Conservation (phyloP, 2,329 filamentous ascomycete genomes). For the Paraphaeosphaeria minitans region DNA sequence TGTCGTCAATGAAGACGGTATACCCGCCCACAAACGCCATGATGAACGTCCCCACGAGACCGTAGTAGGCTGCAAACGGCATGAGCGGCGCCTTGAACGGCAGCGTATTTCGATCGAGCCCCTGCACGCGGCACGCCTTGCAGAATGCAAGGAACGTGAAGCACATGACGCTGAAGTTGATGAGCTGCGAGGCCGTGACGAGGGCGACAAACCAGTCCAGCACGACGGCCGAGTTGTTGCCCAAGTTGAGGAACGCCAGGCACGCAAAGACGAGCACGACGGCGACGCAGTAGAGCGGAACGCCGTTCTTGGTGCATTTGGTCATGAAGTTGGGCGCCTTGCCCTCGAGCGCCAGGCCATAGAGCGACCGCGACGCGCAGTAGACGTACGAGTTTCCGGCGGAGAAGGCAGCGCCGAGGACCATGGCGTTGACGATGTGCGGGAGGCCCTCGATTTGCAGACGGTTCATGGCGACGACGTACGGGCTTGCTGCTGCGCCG, state of each 20-base stretch:
- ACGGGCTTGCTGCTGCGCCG: slow-evolving; percentile 70
- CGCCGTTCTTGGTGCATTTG: slow-evolving; percentile 63
- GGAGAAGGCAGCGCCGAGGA: slow-evolving; percentile 61
- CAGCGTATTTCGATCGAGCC: slow-evolving; percentile 68
- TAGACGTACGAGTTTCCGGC: slow-evolving; percentile 63
- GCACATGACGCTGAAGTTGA: slow-evolving; percentile 60
- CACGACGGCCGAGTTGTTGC: slow-evolving; percentile 69
- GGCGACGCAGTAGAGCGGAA: slow-evolving; percentile 74
- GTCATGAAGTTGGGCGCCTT: slow-evolving; percentile 61
- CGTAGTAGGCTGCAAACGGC: slow-evolving; percentile 74
- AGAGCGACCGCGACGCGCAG: slow-evolving; percentile 60
- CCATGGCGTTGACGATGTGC: slow-evolving; percentile 64
- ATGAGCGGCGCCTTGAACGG: slow-evolving; percentile 73
- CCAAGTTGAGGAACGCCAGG: slow-evolving; percentile 76
- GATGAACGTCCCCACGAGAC: slow-evolving; percentile 65
- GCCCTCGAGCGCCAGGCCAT: slow-evolving; percentile 60
- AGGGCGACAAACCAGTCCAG: slow-evolving; percentile 76
- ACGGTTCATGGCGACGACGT: slow-evolving; percentile 65
- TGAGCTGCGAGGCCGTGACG: slow-evolving; percentile 70
- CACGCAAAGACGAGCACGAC: slow-evolving; percentile 71
- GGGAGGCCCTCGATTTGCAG: slow-evolving; percentile 61
- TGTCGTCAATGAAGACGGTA: slow-evolving; percentile 71
- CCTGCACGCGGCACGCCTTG: slow-evolving; percentile 71
- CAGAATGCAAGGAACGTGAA: slow-evolving; percentile 75
- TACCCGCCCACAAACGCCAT: slow-evolving; percentile 81